Base-by-base conservation (phyloP, 352 stramenopile genomes). In the Elongisporangium senticosum region DNA sequence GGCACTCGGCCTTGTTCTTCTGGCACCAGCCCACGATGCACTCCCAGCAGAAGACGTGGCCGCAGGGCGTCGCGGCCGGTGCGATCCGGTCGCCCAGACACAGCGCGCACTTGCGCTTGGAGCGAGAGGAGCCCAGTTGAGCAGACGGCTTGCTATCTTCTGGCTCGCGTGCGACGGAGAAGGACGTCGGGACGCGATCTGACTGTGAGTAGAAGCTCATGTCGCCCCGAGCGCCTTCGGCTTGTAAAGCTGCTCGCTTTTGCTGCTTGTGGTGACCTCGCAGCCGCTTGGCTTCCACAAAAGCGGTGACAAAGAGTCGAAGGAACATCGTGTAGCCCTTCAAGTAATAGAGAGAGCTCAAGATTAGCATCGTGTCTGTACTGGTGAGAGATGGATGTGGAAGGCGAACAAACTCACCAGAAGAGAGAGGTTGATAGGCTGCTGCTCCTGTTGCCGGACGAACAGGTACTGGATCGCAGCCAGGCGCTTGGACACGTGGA, bases 21-120 rank as follows among this genome's bases (percentile, higher is more conserved):
- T 96, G 86, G 61, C 89, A 96, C 89, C 89, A 97, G 13, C 87
- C 85, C n/a, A 97, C 83, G 60, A 97, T 95, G 56, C 89, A 97
- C 22, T 96, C 86, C 89, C 89, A 97, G 66, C 89, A 97, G 72
- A 97, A 97, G 24, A 97, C 74, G 61, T 97, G 89, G 23, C 89
- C 89, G 50, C 89, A 97, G 0, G 87, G 89, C 17, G 89, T 97
- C 11, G 80, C 83, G 13, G 86, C 77, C 10, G 87, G 81, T 15
- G 83, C 74, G 59, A 78, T 72, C 55, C 87, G 84, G 49, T 89
- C 76, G 7, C 81, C 80, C 17, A 97, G 78, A 66, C 89, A 97
- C 22, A 97, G 75, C 15, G 86, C 83, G 56, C 89, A 97, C 59
- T 96, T 96, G 40, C 83, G 85, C 52, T 61, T 56, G 24, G 55